A percentile compares a stretch with the other conserved stretches of the same genome.
phyloP scores from a whole-genome alignment of 441 rosid species.

The Aleurites moluccanus region DNA sequence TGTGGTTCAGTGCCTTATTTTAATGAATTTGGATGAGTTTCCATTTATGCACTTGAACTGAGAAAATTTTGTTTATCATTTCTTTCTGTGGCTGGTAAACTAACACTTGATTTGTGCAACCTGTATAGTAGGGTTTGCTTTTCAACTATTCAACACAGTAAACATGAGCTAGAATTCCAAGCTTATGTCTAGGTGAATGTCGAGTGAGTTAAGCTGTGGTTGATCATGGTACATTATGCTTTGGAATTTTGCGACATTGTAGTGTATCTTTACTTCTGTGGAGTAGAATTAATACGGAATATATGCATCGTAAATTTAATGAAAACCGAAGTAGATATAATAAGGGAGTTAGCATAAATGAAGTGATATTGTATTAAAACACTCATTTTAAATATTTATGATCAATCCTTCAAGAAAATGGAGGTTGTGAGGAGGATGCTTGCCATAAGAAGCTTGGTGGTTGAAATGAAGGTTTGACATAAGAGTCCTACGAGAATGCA shows the following conservation, averaged over 20 bases:
- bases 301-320: no score
- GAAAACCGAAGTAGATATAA: no score
- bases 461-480: no score
- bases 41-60: conserved; percentile 12
- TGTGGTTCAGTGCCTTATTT: conserved; percentile 14
- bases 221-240: not conserved
- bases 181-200: not conserved
- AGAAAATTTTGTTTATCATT: not conserved
- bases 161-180: not conserved
- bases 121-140: not conserved
- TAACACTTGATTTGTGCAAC: not conserved
- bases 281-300: no score
- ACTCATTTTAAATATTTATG: no score
- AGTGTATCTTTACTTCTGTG: not conserved
- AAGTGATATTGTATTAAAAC: no score
- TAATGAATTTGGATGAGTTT: conserved; percentile 21
- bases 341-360: no score
- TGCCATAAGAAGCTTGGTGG: no score
- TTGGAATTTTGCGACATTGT: not conserved
- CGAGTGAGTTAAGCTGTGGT: not conserved
- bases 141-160: not conserved
- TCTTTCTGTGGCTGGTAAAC: not conserved
- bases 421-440: no score
- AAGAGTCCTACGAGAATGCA: no score
- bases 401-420: no score